These are phyloP conservation scores for Perkinsus marinus DNA, from an alignment of 169 alveolate genomes.

Conservation along the genomic window DNA sequence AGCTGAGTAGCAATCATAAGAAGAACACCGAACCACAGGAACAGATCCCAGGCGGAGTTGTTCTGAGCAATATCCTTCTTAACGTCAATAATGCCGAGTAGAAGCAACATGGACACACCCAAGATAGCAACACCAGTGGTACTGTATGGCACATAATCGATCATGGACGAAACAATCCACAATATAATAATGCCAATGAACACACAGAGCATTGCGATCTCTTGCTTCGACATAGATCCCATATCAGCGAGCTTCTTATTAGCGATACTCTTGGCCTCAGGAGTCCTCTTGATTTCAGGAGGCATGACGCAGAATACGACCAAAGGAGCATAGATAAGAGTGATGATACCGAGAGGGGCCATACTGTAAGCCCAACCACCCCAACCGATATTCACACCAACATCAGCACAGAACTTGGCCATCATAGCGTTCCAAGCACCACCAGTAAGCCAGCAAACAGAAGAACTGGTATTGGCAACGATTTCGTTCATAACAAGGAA, in stretches of 20 bases:
- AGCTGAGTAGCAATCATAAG: neutral
- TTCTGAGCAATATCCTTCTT: neutral
- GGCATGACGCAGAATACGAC: neutral
- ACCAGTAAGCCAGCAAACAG: neutral
- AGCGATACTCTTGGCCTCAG: neutral
- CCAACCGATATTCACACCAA: neutral
- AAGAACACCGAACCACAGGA: neutral
- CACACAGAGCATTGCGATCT: neutral
- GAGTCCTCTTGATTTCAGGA: neutral
- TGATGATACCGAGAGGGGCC: neutral
- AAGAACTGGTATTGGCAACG: neutral
- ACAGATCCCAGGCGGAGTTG: neutral
- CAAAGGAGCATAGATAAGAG: neutral
- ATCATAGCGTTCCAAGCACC: neutral
- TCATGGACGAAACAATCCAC: neutral
- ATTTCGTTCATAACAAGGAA: neutral
- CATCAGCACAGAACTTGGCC: neutral
- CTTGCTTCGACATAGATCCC: neutral
- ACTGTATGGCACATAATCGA: neutral
- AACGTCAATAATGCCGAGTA: neutral
- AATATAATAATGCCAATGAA: neutral
- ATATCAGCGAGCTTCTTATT: neutral
- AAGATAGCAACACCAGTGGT: neutral
- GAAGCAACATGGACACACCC: neutral
- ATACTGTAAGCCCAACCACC: neutral